Conservation (phyloP, 257 asterid species). For the Lithospermum erythrorhizon region DNA sequence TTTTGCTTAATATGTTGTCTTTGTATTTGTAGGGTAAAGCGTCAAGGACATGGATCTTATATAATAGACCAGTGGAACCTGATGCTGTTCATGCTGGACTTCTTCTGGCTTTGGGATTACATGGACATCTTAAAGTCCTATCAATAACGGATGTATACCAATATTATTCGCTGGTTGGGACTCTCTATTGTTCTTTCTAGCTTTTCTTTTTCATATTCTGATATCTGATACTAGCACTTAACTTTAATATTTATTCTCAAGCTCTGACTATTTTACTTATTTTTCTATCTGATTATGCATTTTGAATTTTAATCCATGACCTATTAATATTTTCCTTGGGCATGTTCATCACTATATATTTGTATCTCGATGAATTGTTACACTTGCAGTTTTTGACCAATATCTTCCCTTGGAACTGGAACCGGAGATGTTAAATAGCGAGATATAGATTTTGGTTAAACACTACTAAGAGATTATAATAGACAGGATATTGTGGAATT, state of each 20-base stretch:
- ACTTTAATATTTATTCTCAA: background rate
- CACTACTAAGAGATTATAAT: background rate
- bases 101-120: conserved; percentile 93
- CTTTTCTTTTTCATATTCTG: background rate
- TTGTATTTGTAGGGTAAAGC: conserved; percentile 64
- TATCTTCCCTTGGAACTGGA: background rate
- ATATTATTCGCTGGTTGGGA: conserved; percentile 68
- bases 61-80: conserved; percentile 95
- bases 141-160: conserved; percentile 73
- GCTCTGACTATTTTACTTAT: background rate
- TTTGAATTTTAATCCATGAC: background rate
- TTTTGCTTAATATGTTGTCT: conserved; percentile 1
- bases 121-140: conserved; percentile 82
- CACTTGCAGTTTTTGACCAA: background rate
- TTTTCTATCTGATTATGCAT: background rate
- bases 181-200: background rate
- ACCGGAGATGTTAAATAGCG: background rate
- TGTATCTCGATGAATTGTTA: background rate
- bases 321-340: background rate
- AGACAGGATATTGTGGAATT: background rate
- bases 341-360: background rate
- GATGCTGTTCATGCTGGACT: conserved; percentile 92
- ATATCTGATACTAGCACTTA: background rate
- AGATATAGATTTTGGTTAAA: background rate
- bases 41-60: conserved; percentile 92